Conservation (phyloP, 352 stramenopile species). For the Phytophthora pistaciae region DNA sequence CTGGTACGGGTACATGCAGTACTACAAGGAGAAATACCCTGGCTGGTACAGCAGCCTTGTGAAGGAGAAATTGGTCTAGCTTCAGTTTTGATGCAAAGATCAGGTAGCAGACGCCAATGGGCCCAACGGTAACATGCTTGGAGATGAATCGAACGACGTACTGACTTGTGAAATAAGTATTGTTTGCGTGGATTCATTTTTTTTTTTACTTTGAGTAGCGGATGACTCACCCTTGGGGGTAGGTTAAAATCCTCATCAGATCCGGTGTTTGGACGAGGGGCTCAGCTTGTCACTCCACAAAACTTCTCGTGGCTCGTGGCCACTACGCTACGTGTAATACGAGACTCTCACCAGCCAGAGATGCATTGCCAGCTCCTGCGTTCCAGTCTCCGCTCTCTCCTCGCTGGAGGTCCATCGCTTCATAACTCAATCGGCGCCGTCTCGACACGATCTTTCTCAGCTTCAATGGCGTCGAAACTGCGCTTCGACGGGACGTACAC, state of each 20-base stretch:
- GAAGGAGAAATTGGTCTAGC: no score
- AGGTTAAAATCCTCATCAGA: slow-evolving; percentile 14
- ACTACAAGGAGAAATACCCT: no score
- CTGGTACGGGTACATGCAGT: no score
- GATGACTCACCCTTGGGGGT: neutral
- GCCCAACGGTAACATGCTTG: no score
- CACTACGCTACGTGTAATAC: neutral
- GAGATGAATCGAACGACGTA: no score
- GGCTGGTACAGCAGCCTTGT: no score
- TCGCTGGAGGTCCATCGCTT: no score
- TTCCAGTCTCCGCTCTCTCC: neutral
- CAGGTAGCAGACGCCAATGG: no score
- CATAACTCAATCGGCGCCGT: slow-evolving; percentile 13
- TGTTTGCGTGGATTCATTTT: no score
- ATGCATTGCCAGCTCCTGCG: slow-evolving; percentile 12
- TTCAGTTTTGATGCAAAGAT: no score
- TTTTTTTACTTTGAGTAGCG: neutral
- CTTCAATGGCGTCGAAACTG: slow-evolving; percentile 35
- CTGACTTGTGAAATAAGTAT: no score
- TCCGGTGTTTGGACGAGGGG: slow-evolving; percentile 9
- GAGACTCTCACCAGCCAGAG: neutral
- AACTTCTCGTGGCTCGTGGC: slow-evolving; percentile 4
- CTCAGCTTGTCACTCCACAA: slow-evolving; percentile 11
- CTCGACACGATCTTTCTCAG: slow-evolving; percentile 20
- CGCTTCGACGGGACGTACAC: slow-evolving; percentile 84